Evolutionary conservation across 2,329 filamentous ascomycete genomes (phyloP).

Genomic region (Colletotrichum incanum): DNA sequence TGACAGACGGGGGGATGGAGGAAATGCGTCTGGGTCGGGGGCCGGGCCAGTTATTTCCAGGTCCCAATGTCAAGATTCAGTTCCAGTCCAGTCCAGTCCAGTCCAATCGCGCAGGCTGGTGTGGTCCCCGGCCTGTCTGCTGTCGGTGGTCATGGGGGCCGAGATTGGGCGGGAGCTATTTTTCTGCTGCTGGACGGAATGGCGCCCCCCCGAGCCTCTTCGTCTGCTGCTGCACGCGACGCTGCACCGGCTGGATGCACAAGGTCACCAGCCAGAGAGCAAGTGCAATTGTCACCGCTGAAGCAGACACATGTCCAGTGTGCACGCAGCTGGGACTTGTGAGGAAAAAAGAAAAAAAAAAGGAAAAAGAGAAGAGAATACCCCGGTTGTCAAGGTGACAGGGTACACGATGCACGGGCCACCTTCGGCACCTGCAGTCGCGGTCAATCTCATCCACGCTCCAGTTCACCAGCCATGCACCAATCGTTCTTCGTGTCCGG

Average conservation of each 20-base stretch:
- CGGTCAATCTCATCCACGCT: neutral
- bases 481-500: neutral
- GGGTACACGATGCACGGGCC: slow-evolving; percentile 20
- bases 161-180: neutral
- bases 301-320: neutral
- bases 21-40: slow-evolving; percentile 10
- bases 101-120: neutral
- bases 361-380: neutral
- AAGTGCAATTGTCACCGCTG: neutral
- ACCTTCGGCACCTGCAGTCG: slow-evolving; percentile 21
- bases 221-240: neutral
- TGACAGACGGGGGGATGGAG: slow-evolving; percentile 10
- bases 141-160: slow-evolving; percentile 11
- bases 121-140: neutral
- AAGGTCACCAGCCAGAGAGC: neutral
- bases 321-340: no score
- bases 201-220: no score
- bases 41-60: slow-evolving; percentile 30
- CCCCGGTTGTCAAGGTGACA: slow-evolving; percentile 37
- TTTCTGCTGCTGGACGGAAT: neutral
- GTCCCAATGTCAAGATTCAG: slow-evolving; percentile 6
- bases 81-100: neutral
- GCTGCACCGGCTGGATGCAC: neutral
- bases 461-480: neutral
- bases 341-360: neutral